These are phyloP conservation scores for Mercurialis annua DNA, from an alignment of 345 rosid genomes.

Conservation along the genomic window DNA sequence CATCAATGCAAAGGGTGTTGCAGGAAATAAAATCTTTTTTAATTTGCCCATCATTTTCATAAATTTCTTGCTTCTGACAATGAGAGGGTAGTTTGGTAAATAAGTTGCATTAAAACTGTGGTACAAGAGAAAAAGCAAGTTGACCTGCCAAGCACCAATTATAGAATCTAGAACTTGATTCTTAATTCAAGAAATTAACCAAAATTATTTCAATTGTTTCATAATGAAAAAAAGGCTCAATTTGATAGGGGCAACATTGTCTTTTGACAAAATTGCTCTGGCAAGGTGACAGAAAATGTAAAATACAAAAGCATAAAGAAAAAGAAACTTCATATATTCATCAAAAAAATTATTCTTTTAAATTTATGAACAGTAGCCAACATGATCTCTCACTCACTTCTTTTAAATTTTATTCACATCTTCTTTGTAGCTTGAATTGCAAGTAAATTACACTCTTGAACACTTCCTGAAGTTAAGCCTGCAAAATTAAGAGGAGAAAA, in stretches of 20 bases:
- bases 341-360: background rate
- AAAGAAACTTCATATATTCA: slow-evolving; percentile 18
- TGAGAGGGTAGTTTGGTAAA: slow-evolving; percentile 1
- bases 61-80: slow-evolving; percentile 21
- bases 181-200: background rate
- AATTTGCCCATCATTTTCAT: slow-evolving; percentile 10
- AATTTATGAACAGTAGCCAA: slow-evolving; percentile 17
- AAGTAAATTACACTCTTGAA: background rate
- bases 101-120: background rate
- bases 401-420: background rate
- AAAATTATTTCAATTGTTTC: background rate
- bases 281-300: background rate
- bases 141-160: slow-evolving; percentile 1
- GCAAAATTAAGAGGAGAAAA: background rate
- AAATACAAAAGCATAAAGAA: background rate
- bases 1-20: background rate
- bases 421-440: background rate
- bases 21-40: background rate
- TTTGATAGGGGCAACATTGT: background rate
- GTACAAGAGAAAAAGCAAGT: background rate
- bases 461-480: slow-evolving; percentile 4
- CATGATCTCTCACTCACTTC: slow-evolving; percentile 6
- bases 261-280: background rate
- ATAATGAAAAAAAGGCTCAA: no score
- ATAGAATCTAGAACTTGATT: background rate